Percentiles rank a stretch among this genome's conserved stretches.
These are phyloP conservation scores for Melampsora abietis-canadensis DNA, from an alignment of 1,284 basidiomycete genomes.

Conservation along the genomic window DNA sequence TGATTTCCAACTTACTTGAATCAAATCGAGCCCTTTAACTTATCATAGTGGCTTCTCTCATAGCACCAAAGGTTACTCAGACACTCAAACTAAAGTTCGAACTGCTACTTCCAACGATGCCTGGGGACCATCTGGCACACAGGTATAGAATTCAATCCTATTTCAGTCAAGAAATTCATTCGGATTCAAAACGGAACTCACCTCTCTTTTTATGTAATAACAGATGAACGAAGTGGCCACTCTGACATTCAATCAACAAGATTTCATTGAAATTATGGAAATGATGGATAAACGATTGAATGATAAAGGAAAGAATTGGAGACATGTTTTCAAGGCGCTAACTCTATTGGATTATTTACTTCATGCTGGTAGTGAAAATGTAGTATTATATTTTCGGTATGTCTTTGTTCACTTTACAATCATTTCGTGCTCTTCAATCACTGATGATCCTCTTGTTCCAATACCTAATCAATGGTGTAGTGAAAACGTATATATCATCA, in stretches of 20 bases:
- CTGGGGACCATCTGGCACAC: slow-evolving; percentile 95
- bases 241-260: slow-evolving; percentile 96
- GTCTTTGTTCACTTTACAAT: slow-evolving; percentile 8
- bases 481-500: slow-evolving; percentile 96
- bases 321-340: slow-evolving; percentile 98
- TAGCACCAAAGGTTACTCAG: slow-evolving; percentile 81
- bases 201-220: neutral
- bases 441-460: neutral
- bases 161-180: neutral
- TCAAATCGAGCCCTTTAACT: neutral
- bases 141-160: slow-evolving; percentile 52
- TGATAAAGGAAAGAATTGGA: slow-evolving; percentile 99
- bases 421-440: neutral
- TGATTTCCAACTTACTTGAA: neutral
- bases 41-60: neutral
- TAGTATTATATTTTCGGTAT: slow-evolving; percentile 88
- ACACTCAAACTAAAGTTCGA: slow-evolving; percentile 84
- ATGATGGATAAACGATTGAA: slow-evolving; percentile 98
- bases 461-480: too few species aligned
- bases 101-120: slow-evolving; percentile 99
- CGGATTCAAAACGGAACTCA: neutral
- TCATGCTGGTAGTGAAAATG: slow-evolving; percentile 95
- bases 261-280: slow-evolving; percentile 99
- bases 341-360: slow-evolving; percentile 95
- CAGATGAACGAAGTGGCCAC: slow-evolving; percentile 98